phyloP scores from a whole-genome alignment of 78 protist species.

The Emiliania huxleyi region DNA sequence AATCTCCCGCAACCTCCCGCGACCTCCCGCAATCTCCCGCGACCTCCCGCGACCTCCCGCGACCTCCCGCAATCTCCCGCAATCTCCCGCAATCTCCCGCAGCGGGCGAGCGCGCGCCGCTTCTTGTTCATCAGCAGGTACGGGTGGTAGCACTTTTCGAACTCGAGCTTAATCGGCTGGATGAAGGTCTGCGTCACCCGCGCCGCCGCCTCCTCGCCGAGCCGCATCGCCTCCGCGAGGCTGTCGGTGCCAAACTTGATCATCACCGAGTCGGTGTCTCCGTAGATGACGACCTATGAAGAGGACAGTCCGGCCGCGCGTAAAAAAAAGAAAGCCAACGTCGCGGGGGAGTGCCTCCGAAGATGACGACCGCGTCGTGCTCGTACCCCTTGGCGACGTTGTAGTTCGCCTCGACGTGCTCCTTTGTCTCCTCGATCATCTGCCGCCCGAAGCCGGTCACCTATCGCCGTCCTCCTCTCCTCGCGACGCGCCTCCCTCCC shows the following conservation, averaged over 20 bases:
- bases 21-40: too few species aligned
- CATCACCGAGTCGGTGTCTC: constrained; percentile 99
- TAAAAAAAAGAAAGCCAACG: too few species aligned
- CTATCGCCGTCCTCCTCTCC: too few species aligned
- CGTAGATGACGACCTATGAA: constrained; percentile 97
- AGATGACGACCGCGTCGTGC: constrained; percentile 77
- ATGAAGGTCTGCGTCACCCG: constrained; percentile 74
- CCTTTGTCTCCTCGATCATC: constrained; percentile 93
- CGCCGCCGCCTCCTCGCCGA: constrained; percentile 1
- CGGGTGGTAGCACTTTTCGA: constrained; percentile 92
- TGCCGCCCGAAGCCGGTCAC: constrained; percentile 98
- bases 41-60: too few species aligned
- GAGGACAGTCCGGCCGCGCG: too few species aligned
- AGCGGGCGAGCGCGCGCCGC: too few species aligned
- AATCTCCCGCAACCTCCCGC: too few species aligned
- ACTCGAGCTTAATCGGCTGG: constrained; percentile 95
- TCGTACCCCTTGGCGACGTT: constrained; percentile 83
- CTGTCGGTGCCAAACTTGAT: constrained; percentile 80
- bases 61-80: too few species aligned
- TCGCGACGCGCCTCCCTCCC: too few species aligned
- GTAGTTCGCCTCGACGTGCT: constrained; percentile 78
- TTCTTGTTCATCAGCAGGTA: constrained; percentile 96
- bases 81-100: too few species aligned
- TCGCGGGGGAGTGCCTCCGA: not conserved
- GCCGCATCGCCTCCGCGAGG: not conserved